Evolutionary conservation across 257 asterid genomes (phyloP), one percentile per base, ranked within the genome.

Genomic region (Euphrasia confusa): DNA sequence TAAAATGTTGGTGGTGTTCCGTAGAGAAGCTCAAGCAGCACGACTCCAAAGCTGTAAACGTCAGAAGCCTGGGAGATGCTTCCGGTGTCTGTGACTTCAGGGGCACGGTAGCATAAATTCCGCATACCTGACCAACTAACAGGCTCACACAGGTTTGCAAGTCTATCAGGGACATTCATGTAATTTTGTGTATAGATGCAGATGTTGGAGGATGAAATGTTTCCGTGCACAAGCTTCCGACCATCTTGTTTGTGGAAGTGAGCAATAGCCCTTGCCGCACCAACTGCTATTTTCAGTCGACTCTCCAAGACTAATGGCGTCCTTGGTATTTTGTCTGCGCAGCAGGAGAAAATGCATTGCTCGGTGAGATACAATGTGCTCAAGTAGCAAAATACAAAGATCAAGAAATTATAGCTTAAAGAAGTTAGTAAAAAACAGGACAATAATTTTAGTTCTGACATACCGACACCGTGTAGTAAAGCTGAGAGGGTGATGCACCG

Each of bases 41-140:
- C 9, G 24, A 66, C 73, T n/a, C 79, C 79, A 1, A 65, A 74
- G 63, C 72, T 66, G 32, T 74, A 65, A 14, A 74, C 75, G 53
- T 69, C 79, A 2, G 69, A 47, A 54, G 68, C 71, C 1, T 48
- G 54, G 12, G 64, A 21, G 24, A 21, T 21, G 24, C 24, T 21
- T 21, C 24, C 24, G 24, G 24, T 21, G 24, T 21, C 24, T 21
- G 24, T 21, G 24, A 21, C 24, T 21, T 21, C 24, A 21, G 24
- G 24, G 24, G 24, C 24, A 21, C 24, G 24, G 24, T 21, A 61
- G 15, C 63, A 74, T 3, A 13, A 53, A 35, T 7, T 7, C 8
- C 1, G 40, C 33, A 3, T 30, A 30, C 33, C 33, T 30, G 5
- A 30, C 58, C n/a, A 26, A 12, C 40, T 48, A 56, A 18, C 5